Conservation (phyloP, 495 filamentous ascomycete species). For the Trichoderma virens region DNA sequence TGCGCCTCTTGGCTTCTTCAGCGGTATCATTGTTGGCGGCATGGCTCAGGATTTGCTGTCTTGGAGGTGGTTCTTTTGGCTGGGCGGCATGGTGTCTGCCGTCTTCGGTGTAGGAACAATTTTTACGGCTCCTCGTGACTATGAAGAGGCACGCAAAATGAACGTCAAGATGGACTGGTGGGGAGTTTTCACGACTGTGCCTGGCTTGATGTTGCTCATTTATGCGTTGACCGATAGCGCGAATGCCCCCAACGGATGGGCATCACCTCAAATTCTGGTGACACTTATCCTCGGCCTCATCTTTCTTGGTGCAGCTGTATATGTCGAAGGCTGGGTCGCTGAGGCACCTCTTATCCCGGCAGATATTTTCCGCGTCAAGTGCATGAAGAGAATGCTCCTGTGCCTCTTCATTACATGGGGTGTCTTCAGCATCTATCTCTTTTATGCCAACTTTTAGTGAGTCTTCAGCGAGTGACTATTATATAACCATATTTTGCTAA, state of each 20-base stretch:
- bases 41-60: constrained; percentile 52
- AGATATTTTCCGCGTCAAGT: constrained; percentile 55
- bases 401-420: constrained; percentile 61
- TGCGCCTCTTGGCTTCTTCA: constrained; percentile 72
- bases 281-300: constrained; percentile 45
- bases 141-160: constrained; percentile 30
- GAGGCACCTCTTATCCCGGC: constrained; percentile 53
- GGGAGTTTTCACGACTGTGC: constrained; percentile 37
- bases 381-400: constrained; percentile 53
- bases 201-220: constrained; percentile 54
- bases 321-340: constrained; percentile 60
- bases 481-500: background rate
- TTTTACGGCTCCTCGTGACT: constrained; percentile 45
- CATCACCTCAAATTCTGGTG: constrained; percentile 53
- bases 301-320: constrained; percentile 42
- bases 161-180: constrained; percentile 39
- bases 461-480: constrained; percentile 14
- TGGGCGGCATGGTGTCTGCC: constrained; percentile 52
- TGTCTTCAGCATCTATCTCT: constrained; percentile 56
- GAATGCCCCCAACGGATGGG: constrained; percentile 54
- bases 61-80: constrained; percentile 79
- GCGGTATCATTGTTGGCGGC: constrained; percentile 75
- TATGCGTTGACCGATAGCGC: constrained; percentile 63
- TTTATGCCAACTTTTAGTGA: constrained; percentile 64
- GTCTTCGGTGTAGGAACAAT: constrained; percentile 26